phyloP scores from a whole-genome alignment of 2,329 filamentous ascomycete species.

The Arthrobotrys musiformis region DNA sequence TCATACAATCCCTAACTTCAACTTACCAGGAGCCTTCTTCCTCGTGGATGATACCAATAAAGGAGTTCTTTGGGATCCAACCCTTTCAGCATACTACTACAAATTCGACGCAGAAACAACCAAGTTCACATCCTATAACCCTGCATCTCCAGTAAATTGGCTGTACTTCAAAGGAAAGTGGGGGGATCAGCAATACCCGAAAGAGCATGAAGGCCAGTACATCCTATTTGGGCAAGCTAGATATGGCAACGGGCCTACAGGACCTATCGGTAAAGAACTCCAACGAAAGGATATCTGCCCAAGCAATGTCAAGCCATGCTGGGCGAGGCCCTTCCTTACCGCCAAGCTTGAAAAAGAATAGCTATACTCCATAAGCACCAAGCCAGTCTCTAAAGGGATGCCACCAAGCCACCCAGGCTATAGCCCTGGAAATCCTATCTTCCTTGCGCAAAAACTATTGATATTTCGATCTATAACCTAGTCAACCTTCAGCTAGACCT shows the following conservation, averaged over 20 bases:
- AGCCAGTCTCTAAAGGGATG: not conserved
- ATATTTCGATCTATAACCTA: too few relatives aligned
- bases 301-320: constrained; percentile 32
- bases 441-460: too few relatives aligned
- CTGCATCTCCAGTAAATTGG: constrained; percentile 67
- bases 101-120: constrained; percentile 64
- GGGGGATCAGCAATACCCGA: constrained; percentile 71
- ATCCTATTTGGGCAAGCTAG: constrained; percentile 38
- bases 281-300: constrained; percentile 34
- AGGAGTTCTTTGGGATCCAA: constrained; percentile 72
- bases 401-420: not conserved
- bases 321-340: constrained; percentile 33
- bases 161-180: constrained; percentile 70
- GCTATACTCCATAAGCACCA: not conserved
- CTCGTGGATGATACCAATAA: constrained; percentile 69
- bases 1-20: constrained; percentile 72
- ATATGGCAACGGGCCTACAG: constrained; percentile 37
- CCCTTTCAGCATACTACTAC: constrained; percentile 69
- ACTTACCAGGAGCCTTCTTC: constrained; percentile 67
- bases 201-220: constrained; percentile 6
- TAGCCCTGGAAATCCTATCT: not conserved
- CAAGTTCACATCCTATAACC: constrained; percentile 66
- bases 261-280: constrained; percentile 39
- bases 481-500: too few relatives aligned
- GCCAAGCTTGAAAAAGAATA: constrained; percentile 25